Conservation (phyloP, 148 eudicot species). For the Rhododendron molle region DNA sequence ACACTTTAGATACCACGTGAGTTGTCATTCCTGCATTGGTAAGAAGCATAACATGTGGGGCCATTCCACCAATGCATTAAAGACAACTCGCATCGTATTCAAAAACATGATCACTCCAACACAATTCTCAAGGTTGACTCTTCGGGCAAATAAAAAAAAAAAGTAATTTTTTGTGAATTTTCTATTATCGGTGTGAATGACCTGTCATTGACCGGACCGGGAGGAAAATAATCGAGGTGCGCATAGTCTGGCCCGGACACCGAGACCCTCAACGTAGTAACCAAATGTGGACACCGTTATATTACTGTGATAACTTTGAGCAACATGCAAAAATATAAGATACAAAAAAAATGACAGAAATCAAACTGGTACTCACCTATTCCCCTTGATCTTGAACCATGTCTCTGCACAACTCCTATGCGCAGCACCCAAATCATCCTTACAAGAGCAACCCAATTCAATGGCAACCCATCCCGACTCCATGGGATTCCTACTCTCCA, state of each 20-base stretch:
- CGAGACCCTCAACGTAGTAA: not conserved
- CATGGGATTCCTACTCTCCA: conserved; percentile 25
- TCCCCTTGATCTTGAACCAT: conserved; percentile 71
- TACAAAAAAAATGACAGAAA: not conserved
- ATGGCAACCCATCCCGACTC: conserved; percentile 34
- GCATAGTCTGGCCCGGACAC: no score
- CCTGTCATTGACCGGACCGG: no score
- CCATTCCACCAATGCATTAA: not conserved
- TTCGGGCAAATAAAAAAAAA: no score
- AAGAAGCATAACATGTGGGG: not conserved
- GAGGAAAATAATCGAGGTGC: not conserved
- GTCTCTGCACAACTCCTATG: conserved; percentile 65
- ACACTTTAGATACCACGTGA: not conserved
- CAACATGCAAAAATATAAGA: not conserved
- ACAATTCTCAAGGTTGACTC: no score
- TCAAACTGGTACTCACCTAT: conserved; percentile 34
- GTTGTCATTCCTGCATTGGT: not conserved
- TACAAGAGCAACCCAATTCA: conserved; percentile 67
- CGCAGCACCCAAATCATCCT: conserved; percentile 70
- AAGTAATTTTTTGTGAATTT: no score
- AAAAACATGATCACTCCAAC: not conserved
- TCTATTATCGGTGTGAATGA: no score
- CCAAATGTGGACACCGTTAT: not conserved
- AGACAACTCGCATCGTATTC: not conserved
- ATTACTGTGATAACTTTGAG: not conserved